A percentile compares a stretch with the other conserved stretches of the same genome.
phyloP scores from a whole-genome alignment of 257 asterid genomes.

The Solanum megistacrolobum region DNA sequence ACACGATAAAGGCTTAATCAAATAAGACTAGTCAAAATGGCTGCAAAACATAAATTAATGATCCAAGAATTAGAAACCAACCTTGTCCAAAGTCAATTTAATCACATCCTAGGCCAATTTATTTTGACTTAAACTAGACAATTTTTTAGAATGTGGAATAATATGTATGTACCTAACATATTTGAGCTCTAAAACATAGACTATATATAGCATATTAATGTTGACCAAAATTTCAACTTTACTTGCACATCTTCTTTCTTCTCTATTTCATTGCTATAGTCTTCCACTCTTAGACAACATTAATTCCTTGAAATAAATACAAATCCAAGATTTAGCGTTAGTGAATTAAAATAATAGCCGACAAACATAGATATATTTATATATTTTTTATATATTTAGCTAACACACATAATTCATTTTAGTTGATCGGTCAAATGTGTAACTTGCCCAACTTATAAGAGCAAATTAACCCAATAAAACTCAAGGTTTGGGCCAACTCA shows the following conservation, averaged over 20 bases:
- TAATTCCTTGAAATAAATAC: no score
- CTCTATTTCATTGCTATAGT: background rate
- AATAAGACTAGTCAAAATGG: background rate
- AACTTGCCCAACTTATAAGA: no score
- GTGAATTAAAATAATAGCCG: no score
- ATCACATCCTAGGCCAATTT: background rate
- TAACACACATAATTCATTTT: no score
- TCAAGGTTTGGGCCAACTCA: background rate
- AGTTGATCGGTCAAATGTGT: no score
- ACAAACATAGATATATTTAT: no score
- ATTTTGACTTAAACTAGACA: background rate
- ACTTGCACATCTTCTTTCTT: background rate
- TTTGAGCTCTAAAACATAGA: background rate
- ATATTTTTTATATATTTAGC: no score
- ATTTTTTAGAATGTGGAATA: background rate
- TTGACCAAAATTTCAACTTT: background rate
- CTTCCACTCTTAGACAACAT: background rate
- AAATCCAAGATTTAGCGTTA: no score
- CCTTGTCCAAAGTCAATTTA: background rate
- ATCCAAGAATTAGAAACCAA: background rate
- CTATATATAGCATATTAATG: background rate
- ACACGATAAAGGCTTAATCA: no score
- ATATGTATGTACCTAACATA: background rate
- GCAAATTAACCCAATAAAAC: no score
- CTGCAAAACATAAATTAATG: background rate